Base-by-base conservation (phyloP, 208 protist species). In the Leishmania aethiopica region DNA sequence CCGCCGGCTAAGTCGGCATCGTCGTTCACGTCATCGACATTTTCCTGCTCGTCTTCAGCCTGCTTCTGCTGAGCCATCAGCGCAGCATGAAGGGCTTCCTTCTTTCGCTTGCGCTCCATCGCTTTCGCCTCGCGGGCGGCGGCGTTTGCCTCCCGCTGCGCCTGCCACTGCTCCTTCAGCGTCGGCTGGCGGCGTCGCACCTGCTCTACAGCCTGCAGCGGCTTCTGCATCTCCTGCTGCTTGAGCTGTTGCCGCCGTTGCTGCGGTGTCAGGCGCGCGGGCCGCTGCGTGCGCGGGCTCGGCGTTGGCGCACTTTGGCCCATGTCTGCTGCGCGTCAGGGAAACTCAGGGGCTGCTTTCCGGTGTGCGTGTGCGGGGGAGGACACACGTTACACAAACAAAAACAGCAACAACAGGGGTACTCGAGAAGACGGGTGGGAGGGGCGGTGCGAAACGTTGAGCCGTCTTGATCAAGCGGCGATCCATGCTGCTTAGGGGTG, bases 101-200 rank as follows among this genome's bases (percentile, higher is more conserved):
- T 84, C 37, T 80, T 84, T 32, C 70, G 75, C 47, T 77, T 66
- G 1, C 81, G 81, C 60, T 84, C 84, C 40, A 60, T 75, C 15
- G 81, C 84, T 35, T 62, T 73, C 32, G 71, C 77, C 67, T 88
- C 76, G 19, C 77, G 76, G 51, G 25, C 59, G 59, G 64, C 32
- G 32, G 60, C 77, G 37, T 85, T 84, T 17, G 75, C 81, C 47
- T 80, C 75, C 10, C 69, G 76, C 70, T 78, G 80, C 59, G 59
- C 80, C 37, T 78, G 75, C 84, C 80, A 80, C 66, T 87, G 80
- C 72, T 84, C 81, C 22, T 80, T 84, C 57, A 84, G 81, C 53
- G 75, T 84, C 10, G 81, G 81, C 75, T 62, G 37, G 53, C 47
- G 76, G 7, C 42, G 53, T 11, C 45, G 76, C 74, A 66, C 70